phyloP scores from a whole-genome alignment of 2,329 filamentous ascomycete species.

The Botryotinia narcissicola region DNA sequence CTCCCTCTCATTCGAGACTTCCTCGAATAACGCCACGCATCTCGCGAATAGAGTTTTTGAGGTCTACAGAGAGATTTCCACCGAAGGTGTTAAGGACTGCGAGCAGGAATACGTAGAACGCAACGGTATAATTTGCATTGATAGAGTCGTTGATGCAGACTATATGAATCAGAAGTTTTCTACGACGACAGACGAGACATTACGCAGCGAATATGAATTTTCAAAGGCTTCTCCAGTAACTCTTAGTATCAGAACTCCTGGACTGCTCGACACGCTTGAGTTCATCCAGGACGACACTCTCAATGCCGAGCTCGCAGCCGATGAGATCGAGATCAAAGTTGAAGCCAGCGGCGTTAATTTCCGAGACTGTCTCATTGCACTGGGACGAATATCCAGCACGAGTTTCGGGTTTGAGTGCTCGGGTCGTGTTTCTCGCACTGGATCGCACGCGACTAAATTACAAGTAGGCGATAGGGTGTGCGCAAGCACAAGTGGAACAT shows the following conservation, averaged over 20 bases:
- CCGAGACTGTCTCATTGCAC: background rate
- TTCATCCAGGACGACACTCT: background rate
- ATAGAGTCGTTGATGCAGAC: background rate
- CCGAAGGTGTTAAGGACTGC: background rate
- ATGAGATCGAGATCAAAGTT: slow-evolving; percentile 8
- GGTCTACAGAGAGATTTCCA: background rate
- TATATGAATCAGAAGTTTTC: background rate
- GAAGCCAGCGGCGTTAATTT: slow-evolving; percentile 6
- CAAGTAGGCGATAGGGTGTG: slow-evolving; percentile 3
- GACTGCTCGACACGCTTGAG: background rate
- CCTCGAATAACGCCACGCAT: background rate
- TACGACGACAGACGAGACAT: background rate
- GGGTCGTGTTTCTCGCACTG: background rate
- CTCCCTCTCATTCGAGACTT: background rate
- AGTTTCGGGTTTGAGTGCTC: slow-evolving; percentile 3
- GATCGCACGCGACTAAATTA: background rate
- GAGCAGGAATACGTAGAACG: background rate
- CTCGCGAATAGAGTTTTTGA: background rate
- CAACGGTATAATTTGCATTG: background rate
- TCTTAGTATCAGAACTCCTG: background rate
- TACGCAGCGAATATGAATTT: background rate
- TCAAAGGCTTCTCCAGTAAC: background rate
- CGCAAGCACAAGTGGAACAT: slow-evolving; percentile 19
- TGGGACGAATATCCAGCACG: background rate
- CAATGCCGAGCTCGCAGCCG: background rate